Percentiles rank a stretch among this genome's conserved stretches.
These are phyloP conservation scores for Globisporangium spinosum DNA, from an alignment of 352 stramenopile species.

Conservation along the genomic window DNA sequence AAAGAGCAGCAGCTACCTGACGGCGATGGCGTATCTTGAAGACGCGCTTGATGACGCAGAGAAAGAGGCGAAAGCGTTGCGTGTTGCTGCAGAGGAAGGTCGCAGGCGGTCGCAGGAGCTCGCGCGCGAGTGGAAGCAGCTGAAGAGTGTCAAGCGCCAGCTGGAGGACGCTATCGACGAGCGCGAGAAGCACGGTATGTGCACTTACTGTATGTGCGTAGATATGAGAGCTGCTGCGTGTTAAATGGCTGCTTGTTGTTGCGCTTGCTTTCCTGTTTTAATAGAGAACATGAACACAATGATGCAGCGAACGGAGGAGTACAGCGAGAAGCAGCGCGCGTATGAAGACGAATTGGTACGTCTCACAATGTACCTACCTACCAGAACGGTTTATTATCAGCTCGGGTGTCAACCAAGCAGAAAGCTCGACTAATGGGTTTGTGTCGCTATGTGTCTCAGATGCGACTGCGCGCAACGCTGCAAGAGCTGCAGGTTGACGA, in stretches of 20 bases:
- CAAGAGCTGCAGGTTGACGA: slow-evolving; percentile 24
- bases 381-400: not conserved
- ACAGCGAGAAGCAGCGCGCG: slow-evolving; percentile 25
- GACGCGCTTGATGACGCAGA: slow-evolving; percentile 18
- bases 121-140: slow-evolving; percentile 23
- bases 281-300: slow-evolving; percentile 44
- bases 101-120: slow-evolving; percentile 29
- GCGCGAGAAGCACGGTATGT: slow-evolving; percentile 34
- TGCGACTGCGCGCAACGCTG: slow-evolving; percentile 19
- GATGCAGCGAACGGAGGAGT: slow-evolving; percentile 36
- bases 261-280: not conserved
- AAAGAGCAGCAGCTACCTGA: slow-evolving; percentile 33
- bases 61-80: slow-evolving; percentile 11
- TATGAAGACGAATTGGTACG: slow-evolving; percentile 37
- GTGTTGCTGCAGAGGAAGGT: not conserved
- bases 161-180: slow-evolving; percentile 28
- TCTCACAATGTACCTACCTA: too few species aligned
- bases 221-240: not conserved
- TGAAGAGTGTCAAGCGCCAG: slow-evolving; percentile 26
- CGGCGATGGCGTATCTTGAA: slow-evolving; percentile 29
- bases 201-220: not conserved
- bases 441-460: slow-evolving; percentile 11
- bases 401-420: too few species aligned
- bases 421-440: not conserved
- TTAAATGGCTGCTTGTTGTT: not conserved